Conservation (phyloP, 805 yeast genomes). For the Clavispora santaluciae region DNA sequence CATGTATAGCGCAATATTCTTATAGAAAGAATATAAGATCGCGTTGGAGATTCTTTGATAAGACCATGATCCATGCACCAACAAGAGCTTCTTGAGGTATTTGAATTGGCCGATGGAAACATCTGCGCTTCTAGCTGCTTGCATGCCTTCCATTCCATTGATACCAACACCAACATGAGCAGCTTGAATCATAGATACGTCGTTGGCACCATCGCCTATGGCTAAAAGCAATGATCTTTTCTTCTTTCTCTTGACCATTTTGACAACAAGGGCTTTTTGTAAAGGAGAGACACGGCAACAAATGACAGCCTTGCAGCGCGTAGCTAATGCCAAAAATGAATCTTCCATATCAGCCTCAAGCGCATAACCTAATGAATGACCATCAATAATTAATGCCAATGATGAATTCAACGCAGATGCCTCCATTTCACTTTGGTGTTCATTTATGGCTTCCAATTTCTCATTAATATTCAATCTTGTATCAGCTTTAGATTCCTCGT, state of each 20-base stretch:
- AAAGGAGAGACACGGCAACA: constrained; percentile 98
- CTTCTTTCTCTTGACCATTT: constrained; percentile 78
- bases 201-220: constrained; percentile 98
- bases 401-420: constrained; percentile 59
- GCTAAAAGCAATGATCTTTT: constrained; percentile 75
- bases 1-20: constrained; percentile 92
- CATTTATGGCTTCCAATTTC: constrained; percentile 68
- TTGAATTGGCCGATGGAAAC: constrained; percentile 94
- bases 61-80: constrained; percentile 98
- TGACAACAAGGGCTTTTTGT: constrained; percentile 94
- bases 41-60: constrained; percentile 92
- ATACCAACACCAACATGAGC: constrained; percentile 99
- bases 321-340: constrained; percentile 70
- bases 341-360: constrained; percentile 78
- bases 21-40: constrained; percentile 90
- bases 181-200: constrained; percentile 98
- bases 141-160: constrained; percentile 99
- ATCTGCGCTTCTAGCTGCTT: constrained; percentile 98
- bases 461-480: constrained; percentile 67
- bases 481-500: constrained; percentile 79
- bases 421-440: constrained; percentile 59
- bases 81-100: constrained; percentile 70
- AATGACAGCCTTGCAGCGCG: constrained; percentile 88
- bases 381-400: constrained; percentile 89
- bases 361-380: constrained; percentile 84